Evolutionary conservation across 2,329 filamentous ascomycete genomes (phyloP).

Genomic region (Diaporthe aspalathi): DNA sequence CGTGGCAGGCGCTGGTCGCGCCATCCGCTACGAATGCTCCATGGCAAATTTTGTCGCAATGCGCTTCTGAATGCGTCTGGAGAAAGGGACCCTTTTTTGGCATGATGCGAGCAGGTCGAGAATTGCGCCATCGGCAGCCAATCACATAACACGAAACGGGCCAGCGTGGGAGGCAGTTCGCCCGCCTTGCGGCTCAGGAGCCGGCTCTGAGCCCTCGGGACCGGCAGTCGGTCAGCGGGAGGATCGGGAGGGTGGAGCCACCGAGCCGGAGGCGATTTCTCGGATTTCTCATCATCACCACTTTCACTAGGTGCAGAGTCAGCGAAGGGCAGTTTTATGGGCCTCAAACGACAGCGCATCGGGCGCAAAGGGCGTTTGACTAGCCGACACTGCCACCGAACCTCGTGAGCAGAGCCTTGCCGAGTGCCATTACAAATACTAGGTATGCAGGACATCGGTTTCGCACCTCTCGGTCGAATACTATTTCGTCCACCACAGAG

Average conservation of each 20-base stretch:
- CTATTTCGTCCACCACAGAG: not conserved
- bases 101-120: constrained; percentile 36
- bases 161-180: constrained; percentile 34
- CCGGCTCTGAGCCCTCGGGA: constrained; percentile 31
- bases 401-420: not conserved
- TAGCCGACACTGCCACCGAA: not conserved
- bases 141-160: constrained; percentile 28
- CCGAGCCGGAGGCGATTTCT: constrained; percentile 37
- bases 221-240: constrained; percentile 36
- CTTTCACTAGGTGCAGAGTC: not conserved
- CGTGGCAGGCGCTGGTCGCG: constrained; percentile 27
- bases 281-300: constrained; percentile 30
- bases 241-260: constrained; percentile 31
- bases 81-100: constrained; percentile 32
- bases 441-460: not conserved
- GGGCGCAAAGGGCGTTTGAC: not conserved
- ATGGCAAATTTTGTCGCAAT: constrained; percentile 37
- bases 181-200: constrained; percentile 34
- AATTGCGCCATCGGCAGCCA: constrained; percentile 40
- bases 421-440: too few species aligned
- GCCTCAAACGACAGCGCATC: not conserved
- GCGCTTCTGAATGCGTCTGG: constrained; percentile 27
- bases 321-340: not conserved
- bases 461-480: not conserved
- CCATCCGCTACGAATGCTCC: constrained; percentile 15